phyloP scores from a whole-genome alignment of 2,329 filamentous ascomycete species.

The Aurifilum marmelostoma region DNA sequence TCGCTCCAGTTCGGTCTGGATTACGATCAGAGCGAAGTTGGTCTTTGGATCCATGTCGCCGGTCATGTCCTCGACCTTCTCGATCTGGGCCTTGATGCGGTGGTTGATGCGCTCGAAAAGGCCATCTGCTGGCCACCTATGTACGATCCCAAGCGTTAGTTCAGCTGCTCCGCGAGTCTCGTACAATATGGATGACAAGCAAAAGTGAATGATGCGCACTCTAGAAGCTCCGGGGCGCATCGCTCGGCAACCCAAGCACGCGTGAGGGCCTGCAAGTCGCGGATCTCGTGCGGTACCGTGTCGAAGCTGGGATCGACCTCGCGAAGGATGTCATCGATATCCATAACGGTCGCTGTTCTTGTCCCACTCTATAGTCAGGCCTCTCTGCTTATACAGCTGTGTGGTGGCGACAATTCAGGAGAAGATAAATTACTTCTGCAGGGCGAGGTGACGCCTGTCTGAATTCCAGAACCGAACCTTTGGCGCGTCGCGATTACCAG shows the following conservation, averaged over 20 bases:
- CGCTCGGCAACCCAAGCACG: slow-evolving; percentile 93
- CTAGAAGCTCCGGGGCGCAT: slow-evolving; percentile 84
- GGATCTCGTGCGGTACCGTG: slow-evolving; percentile 59
- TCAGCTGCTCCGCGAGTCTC: neutral
- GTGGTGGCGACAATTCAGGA: neutral
- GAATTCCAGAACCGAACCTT: neutral
- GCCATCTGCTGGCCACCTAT: slow-evolving; percentile 66
- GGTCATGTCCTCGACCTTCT: slow-evolving; percentile 60
- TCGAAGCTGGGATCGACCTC: slow-evolving; percentile 67
- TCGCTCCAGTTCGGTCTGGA: slow-evolving; percentile 94
- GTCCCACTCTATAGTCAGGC: neutral
- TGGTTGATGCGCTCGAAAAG: slow-evolving; percentile 83
- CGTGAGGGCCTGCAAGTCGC: slow-evolving; percentile 86
- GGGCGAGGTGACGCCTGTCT: neutral
- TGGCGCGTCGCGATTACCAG: slow-evolving; percentile 9
- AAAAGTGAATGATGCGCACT: slow-evolving; percentile 52
- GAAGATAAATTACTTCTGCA: neutral
- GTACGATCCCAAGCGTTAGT: neutral
- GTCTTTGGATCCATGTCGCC: slow-evolving; percentile 86
- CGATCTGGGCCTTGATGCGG: slow-evolving; percentile 49
- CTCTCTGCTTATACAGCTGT: neutral
- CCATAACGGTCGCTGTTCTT: slow-evolving; percentile 52
- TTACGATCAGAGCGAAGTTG: slow-evolving; percentile 90
- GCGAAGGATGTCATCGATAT: slow-evolving; percentile 79
- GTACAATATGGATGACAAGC: slow-evolving; percentile 29